Base-by-base conservation (phyloP, 306 rosid species). In the Vigna angularis region DNA sequence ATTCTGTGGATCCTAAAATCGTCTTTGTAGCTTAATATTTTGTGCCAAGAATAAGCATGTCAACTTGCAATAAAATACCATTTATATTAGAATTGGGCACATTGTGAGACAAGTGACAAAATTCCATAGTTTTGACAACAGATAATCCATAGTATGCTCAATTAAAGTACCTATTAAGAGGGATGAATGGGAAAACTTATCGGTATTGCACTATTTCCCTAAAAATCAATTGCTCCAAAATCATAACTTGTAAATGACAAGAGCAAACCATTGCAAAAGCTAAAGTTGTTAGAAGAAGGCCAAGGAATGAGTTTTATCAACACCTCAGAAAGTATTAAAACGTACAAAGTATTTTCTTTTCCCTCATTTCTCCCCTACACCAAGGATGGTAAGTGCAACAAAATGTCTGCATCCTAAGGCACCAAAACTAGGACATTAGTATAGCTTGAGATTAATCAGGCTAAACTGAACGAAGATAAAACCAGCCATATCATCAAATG, bases 401-500 rank as follows among this genome's bases (percentile, higher is more conserved):
- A 58, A 64, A 67, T 40, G 11, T 51, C 61, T 50, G 53, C 77
- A 78, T 61, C 72, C 66, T 20, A 73, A 66, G 57, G 49, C 75
- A 65, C 72, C 16, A 38, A 72, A 66, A 65, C 61, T 36, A 40
- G 28, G 36, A 83, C 36, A 51, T 64, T 36, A 47, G 22, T 51
- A 28, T 32, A 40, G 56, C 78, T 59, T 58, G 47, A 28, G 18
- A 74, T 12, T 12, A 83, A 74, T 32, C 48, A 68, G 40, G 73
- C 20, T 13, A 65, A 48, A 77, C 47, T 6, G 3, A 12, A 69
- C 7, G 26, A 70, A 36, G 36, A 45, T 2, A 48, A 72, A 50
- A 66, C 66, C 76, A 24, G 16, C 66, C 48, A 30, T 9, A 13
- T 78, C 76, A 78, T 78, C 68, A 69, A 62, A 68, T 30, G 51